Evolutionary conservation across 257 asterid genomes (phyloP), one percentile per base, ranked within the genome.

Genomic region (Asclepias syriaca): DNA sequence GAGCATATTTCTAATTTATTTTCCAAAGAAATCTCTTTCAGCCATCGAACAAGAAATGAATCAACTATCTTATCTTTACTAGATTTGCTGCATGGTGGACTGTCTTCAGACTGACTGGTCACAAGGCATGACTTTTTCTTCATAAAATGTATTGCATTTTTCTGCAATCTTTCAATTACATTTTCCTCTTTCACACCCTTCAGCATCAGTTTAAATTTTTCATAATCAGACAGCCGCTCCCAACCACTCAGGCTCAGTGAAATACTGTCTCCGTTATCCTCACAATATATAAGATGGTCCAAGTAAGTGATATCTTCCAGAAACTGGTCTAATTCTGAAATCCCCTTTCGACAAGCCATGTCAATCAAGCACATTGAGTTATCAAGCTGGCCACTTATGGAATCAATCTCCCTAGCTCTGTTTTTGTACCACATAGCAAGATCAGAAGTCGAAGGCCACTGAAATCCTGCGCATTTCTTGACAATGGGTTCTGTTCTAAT

Each of bases 321-420:
- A 79, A 88, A 90, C 9, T 81, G 87, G 83, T 92, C 85, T 87
- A 92, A 82, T 72, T 88, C 92, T 70, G 84, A 66, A 61, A 95
- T 74, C 72, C 98, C 99, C 78, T 88, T 92, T 57, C 78, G 86
- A 75, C 89, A 85, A 39, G 97, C 99, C 79, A 86, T 85, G 74
- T 95, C 97, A 84, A 95, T 81, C 89, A 92, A 90, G 80, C 83
- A 83, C 88, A 85, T 78, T 82, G 88, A 85, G 74, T 90, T 95
- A 64, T 95, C 97, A 18, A 95, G 90, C 83, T 87, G 97, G 69
- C 99, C 99, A 86, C 96, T 95, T 39, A 87, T 83, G 77, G 84
- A 70, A 79, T 95, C 99, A 73, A 95, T 95, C 73, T 85, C 96
- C 79, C 90, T 84, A 83, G 97, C 96, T 85, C 99, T 82, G 80